Conservation (phyloP, 805 yeast species). For the Cyberlindnera meyerae region DNA sequence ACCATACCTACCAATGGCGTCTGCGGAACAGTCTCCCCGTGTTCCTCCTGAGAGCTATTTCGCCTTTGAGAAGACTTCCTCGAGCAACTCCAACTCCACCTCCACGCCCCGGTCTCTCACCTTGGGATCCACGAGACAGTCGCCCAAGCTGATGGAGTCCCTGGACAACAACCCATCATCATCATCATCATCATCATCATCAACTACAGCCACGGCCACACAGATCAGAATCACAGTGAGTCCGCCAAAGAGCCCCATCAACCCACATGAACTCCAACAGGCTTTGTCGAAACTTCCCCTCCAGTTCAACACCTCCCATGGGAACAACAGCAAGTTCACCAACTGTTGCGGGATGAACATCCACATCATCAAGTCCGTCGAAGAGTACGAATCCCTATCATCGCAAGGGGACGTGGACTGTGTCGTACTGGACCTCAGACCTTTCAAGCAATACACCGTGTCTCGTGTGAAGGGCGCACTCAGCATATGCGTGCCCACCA, state of each 20-base stretch:
- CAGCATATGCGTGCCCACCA: constrained; percentile 84
- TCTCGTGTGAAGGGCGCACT: constrained; percentile 57
- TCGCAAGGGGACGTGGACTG: constrained; percentile 14
- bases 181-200: neutral
- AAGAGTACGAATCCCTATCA: constrained; percentile 7
- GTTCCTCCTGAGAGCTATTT: too few species aligned
- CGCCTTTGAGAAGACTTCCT: too few species aligned
- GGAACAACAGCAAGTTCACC: constrained; percentile 13
- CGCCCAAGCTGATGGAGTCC: too few species aligned
- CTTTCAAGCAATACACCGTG: constrained; percentile 68
- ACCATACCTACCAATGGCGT: too few species aligned
- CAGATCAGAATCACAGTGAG: constrained; percentile 14
- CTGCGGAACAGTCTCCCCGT: too few species aligned
- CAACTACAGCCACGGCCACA: neutral
- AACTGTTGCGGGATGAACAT: constrained; percentile 11
- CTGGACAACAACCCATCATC: constrained; percentile 1
- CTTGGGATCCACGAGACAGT: too few species aligned
- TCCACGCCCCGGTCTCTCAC: neutral
- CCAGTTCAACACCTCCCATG: constrained; percentile 8
- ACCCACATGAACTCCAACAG: constrained; percentile 4
- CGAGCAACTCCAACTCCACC: too few species aligned
- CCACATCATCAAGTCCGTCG: constrained; percentile 7
- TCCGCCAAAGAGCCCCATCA: constrained; percentile 9
- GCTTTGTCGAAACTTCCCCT: constrained; percentile 10
- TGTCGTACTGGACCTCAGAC: constrained; percentile 55